Evolutionary conservation across 257 asterid species (phyloP).

Genomic region (Plectranthus barbatus): DNA sequence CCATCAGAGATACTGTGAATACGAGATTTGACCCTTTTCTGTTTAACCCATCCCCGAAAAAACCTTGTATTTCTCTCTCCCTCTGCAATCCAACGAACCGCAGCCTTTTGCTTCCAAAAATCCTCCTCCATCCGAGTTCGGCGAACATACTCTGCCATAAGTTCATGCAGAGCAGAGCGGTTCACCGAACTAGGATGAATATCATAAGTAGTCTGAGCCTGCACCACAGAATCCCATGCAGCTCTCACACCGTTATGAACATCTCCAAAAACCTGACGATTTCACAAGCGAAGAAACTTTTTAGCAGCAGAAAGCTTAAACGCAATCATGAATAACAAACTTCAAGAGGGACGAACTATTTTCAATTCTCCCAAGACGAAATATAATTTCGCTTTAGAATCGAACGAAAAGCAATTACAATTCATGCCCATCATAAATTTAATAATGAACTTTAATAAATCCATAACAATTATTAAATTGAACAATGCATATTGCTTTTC

Average conservation of each 20-base stretch:
- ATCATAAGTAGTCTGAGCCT: not conserved
- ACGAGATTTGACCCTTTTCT: not conserved
- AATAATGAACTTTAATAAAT: too few relatives aligned
- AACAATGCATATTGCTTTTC: too few relatives aligned
- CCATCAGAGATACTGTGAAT: not conserved
- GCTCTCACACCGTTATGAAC: not conserved
- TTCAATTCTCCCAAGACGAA: too few relatives aligned
- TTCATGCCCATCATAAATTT: too few relatives aligned
- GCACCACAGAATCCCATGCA: not conserved
- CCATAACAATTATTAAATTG: too few relatives aligned
- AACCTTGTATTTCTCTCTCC: not conserved
- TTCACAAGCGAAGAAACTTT: not conserved
- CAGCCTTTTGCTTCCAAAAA: not conserved
- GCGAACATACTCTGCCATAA: not conserved
- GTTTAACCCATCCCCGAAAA: not conserved
- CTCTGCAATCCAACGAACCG: not conserved
- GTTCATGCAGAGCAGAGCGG: not conserved
- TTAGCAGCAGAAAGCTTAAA: too few relatives aligned
- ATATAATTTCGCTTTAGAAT: too few relatives aligned
- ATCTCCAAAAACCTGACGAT: not conserved
- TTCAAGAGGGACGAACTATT: too few relatives aligned
- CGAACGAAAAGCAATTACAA: too few relatives aligned
- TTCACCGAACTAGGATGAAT: accelerated
- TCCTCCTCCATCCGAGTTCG: not conserved
- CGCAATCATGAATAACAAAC: too few relatives aligned